Conservation (phyloP, 305 asterid genomes). For the Fraxinus xanthoxyloides region DNA sequence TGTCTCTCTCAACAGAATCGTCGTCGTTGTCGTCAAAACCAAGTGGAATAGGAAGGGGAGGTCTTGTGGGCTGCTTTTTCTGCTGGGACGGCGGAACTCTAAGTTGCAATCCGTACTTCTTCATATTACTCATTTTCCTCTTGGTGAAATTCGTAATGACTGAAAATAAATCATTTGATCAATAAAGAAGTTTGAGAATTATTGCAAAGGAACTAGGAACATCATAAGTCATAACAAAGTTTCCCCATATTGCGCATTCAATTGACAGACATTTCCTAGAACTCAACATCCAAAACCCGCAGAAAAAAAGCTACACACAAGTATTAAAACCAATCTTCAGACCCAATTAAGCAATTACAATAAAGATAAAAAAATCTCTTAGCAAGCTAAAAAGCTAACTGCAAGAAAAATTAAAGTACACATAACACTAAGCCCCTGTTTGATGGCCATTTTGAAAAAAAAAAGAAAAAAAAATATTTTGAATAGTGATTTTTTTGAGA, state of each 20-base stretch:
- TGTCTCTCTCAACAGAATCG: constrained; percentile 71
- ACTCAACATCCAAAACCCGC: too few species aligned
- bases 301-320: background rate
- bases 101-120: constrained; percentile 71
- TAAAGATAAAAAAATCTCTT: background rate
- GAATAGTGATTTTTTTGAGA: too few species aligned
- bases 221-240: background rate
- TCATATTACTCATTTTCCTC: constrained; percentile 25
- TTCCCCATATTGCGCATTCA: background rate
- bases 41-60: constrained; percentile 50
- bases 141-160: background rate
- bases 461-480: too few species aligned
- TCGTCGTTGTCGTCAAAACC: constrained; percentile 60
- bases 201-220: background rate
- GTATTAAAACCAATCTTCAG: background rate
- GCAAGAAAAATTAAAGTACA: background rate
- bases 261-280: background rate
- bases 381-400: background rate
- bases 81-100: constrained; percentile 63
- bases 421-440: background rate
- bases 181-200: background rate
- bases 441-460: too few species aligned
- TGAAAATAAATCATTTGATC: background rate
- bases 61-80: constrained; percentile 57
- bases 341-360: constrained; percentile 9